These are phyloP conservation scores for Massarina eburnea DNA, from an alignment of 2,329 filamentous ascomycete species.

Conservation along the genomic window DNA sequence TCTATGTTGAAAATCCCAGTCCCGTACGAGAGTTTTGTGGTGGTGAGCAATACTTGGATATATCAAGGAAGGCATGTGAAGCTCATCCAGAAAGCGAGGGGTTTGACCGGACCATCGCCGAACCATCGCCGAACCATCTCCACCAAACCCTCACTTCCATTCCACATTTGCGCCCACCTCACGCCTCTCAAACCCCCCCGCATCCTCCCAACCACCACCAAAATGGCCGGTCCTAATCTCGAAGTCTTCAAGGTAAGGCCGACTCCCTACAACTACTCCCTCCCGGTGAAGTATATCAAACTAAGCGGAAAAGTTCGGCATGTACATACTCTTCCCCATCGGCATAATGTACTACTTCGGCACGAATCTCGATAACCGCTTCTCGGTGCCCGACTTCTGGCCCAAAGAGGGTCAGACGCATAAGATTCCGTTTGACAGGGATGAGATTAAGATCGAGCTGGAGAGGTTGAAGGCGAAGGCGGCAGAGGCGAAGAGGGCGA, in stretches of 20 bases:
- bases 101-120: slow-evolving; percentile 4
- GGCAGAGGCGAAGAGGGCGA: slow-evolving; percentile 50
- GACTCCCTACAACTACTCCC: slow-evolving; percentile 7
- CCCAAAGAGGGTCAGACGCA: slow-evolving; percentile 78
- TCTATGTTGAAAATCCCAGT: too few relatives aligned
- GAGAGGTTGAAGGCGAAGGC: slow-evolving; percentile 64
- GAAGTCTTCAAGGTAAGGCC: slow-evolving; percentile 85
- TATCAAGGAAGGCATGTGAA: not conserved
- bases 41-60: not conserved
- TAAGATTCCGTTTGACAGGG: slow-evolving; percentile 72
- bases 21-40: too few relatives aligned
- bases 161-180: slow-evolving; percentile 8
- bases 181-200: slow-evolving; percentile 3
- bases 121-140: slow-evolving; percentile 25
- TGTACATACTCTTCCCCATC: slow-evolving; percentile 98
- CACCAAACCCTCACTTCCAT: slow-evolving; percentile 12
- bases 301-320: slow-evolving; percentile 75
- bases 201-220: slow-evolving; percentile 24
- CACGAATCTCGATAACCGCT: slow-evolving; percentile 87
- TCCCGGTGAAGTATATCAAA: not conserved
- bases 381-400: slow-evolving; percentile 91
- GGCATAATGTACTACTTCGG: slow-evolving; percentile 99
- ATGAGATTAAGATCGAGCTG: slow-evolving; percentile 82
- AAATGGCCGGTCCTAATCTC: slow-evolving; percentile 81
- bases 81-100: not conserved